phyloP scores from a whole-genome alignment of 331 rosid genomes.

The Quercus tomentella region DNA sequence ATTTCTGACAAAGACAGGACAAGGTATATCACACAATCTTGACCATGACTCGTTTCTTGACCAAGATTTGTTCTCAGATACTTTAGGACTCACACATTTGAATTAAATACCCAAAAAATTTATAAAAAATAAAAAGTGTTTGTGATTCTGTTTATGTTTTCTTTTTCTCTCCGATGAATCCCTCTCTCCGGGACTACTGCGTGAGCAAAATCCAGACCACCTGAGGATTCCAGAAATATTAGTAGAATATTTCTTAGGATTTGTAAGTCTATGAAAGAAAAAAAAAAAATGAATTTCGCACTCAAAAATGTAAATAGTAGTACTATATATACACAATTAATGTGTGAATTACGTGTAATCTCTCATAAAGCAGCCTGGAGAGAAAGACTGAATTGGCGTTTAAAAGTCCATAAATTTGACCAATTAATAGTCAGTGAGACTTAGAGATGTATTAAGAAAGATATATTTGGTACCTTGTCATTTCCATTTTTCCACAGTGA shows the following conservation, averaged over 20 bases:
- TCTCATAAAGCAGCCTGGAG: background rate
- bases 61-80: background rate
- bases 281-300: background rate
- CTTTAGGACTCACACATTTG: background rate
- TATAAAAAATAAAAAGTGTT: background rate
- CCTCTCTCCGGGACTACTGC: background rate
- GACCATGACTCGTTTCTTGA: constrained; percentile 16
- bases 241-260: background rate
- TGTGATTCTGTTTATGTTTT: background rate
- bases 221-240: background rate
- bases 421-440: background rate
- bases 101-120: background rate
- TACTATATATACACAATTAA: background rate
- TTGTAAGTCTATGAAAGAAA: background rate
- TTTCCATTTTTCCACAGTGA: background rate
- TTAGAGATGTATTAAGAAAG: too few relatives aligned
- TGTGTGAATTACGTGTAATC: background rate
- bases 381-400: background rate
- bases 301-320: background rate
- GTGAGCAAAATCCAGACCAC: background rate
- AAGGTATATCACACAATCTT: constrained; percentile 15
- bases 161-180: background rate
- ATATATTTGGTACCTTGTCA: background rate
- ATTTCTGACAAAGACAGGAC: constrained; percentile 13
- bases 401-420: background rate